Evolutionary conservation across 139 green algal species (phyloP), one percentile per base, ranked within the genome.

Genomic region (Haematococcus sp.): DNA sequence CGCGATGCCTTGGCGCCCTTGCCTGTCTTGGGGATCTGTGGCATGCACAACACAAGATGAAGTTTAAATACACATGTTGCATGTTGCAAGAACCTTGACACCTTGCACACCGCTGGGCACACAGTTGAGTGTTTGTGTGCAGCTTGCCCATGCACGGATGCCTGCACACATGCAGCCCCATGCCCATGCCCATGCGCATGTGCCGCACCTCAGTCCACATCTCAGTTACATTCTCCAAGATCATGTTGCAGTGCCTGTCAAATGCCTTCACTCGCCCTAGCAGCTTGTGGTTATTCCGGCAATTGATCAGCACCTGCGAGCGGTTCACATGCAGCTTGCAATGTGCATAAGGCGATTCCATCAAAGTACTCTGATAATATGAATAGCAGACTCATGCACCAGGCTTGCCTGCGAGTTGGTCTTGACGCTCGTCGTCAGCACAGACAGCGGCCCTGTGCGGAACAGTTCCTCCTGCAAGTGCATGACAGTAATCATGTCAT

Each of bases 161-260:
- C 23, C 9, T 68, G 61, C 33, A 22, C 2, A 4, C 32, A 30
- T 68, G 61, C 35, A 25, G 31, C 33, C 19, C 20, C 52, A 60
- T 60, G 52, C 52, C 9, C 15, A n/a, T 60, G 52, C 52, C 52
- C 9, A 25, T n/a, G 15, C 52, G 9, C 44, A 11, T 54, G 44
- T 15, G 54, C 54, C 27, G 54, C 83, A 95, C 92, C 89, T 99
- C 96, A 54, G 92, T 97, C 96, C 96, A 99, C 89, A 99, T 97
- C 84, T 99, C 96, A 66, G 97, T 98, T 16, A 99, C 96, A 73
- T 98, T 99, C 74, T 99, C 96, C 30, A 99, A 72, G 22, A 99
- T 86, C 96, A 99, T 99, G 88, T 99, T 99, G 87, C 90, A 98
- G 83, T 99, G 96, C 32, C 96, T 81, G 82, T 99, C 96, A 73